These are phyloP conservation scores for Breviolum minutum DNA, from an alignment of 73 alveolate genomes.

Conservation along the genomic window DNA sequence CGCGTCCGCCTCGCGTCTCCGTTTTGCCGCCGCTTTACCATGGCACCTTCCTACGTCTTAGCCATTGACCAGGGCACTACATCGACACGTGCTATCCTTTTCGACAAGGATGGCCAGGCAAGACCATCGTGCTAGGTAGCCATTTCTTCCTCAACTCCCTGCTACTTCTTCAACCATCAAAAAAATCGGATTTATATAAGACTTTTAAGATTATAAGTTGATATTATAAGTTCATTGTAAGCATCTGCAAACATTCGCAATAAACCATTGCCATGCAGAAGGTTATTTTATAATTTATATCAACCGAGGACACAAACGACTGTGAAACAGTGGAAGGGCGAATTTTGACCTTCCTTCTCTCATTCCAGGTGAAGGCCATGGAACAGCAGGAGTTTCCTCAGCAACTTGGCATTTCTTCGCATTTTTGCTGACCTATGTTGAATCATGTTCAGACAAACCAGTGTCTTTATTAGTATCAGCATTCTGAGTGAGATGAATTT, in stretches of 20 bases:
- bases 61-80: constrained; percentile 95
- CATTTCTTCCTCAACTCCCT: too few relatives aligned
- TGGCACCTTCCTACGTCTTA: constrained; percentile 88
- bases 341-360: neutral
- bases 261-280: neutral
- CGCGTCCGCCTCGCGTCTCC: constrained; percentile 27
- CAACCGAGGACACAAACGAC: neutral
- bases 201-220: neutral
- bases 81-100: constrained; percentile 80
- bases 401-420: neutral
- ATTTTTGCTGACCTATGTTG: too few relatives aligned
- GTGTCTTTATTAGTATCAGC: too few relatives aligned
- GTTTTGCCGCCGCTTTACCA: constrained; percentile 13
- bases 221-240: neutral
- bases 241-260: neutral
- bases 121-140: too few relatives aligned
- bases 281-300: neutral
- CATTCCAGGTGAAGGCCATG: constrained; percentile 35
- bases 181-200: neutral
- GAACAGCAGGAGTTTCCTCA: constrained; percentile 93
- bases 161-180: too few relatives aligned
- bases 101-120: constrained; percentile 79
- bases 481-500: too few relatives aligned
- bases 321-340: too few relatives aligned
- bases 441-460: too few relatives aligned